Conservation (phyloP, 805 yeast genomes). For the Sungouiozyma ichnusensis region DNA sequence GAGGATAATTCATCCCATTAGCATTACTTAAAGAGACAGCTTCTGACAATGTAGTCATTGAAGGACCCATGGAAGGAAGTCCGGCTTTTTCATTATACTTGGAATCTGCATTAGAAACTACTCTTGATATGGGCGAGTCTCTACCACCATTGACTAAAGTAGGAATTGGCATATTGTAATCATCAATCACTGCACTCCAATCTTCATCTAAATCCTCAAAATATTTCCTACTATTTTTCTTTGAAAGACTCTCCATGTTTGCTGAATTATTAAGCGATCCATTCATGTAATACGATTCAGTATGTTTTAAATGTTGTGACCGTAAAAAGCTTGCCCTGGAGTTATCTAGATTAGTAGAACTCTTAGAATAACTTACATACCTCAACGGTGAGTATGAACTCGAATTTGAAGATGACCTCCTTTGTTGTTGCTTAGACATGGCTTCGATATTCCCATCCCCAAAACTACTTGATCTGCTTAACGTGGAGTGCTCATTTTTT, state of each 20-base stretch:
- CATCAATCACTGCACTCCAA: constrained; percentile 75
- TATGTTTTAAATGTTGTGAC: constrained; percentile 6
- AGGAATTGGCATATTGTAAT: constrained; percentile 28
- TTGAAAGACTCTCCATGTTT: constrained; percentile 3
- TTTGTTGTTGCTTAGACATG: constrained; percentile 19
- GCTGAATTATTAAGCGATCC: constrained; percentile 7
- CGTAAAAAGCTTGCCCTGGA: constrained; percentile 10
- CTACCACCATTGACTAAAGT: constrained; percentile 24
- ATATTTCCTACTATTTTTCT: constrained; percentile 26
- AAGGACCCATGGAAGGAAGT: constrained; percentile 11
- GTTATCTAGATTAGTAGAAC: constrained; percentile 7
- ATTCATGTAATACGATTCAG: constrained; percentile 7
- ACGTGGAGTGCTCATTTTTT: background rate
- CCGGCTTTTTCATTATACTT: background rate
- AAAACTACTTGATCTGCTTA: background rate
- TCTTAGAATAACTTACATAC: constrained; percentile 12
- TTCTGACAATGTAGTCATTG: constrained; percentile 16
- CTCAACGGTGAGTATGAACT: constrained; percentile 20
- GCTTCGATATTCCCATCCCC: constrained; percentile 23
- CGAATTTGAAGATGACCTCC: constrained; percentile 8
- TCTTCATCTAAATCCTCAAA: constrained; percentile 79
- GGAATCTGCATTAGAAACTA: background rate
- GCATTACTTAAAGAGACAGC: constrained; percentile 6
- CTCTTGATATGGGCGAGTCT: constrained; percentile 16
- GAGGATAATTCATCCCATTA: constrained; percentile 19